phyloP scores from a whole-genome alignment of 2,329 filamentous ascomycete species.

The Fusarium drepaniforme region DNA sequence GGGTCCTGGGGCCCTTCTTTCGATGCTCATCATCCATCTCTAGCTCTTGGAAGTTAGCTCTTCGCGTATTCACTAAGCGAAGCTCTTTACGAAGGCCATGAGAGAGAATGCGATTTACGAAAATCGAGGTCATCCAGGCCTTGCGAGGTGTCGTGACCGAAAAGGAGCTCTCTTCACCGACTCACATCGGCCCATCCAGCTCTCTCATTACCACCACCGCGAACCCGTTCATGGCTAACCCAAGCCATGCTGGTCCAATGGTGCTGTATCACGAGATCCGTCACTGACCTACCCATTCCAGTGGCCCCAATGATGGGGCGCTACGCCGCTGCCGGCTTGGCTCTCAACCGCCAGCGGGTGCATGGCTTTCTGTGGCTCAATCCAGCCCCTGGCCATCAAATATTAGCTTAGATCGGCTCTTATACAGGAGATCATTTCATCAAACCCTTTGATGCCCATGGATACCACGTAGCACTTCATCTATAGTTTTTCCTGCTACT shows the following conservation, averaged over 20 bases:
- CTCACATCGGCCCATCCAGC: background rate
- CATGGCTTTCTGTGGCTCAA: constrained; percentile 26
- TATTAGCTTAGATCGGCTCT: constrained; percentile 22
- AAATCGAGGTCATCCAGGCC: background rate
- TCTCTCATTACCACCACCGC: background rate
- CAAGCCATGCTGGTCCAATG: constrained; percentile 7
- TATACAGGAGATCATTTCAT: background rate
- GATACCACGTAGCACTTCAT: background rate
- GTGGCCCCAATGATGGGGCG: constrained; percentile 30
- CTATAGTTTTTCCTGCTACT: constrained; percentile 2
- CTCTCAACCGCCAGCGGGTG: constrained; percentile 24
- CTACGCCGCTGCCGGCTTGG: constrained; percentile 42
- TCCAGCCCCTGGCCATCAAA: constrained; percentile 22
- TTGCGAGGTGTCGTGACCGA: background rate
- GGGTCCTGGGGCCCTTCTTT: constrained; percentile 2
- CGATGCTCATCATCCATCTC: constrained; percentile 10
- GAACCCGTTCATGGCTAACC: constrained; percentile 3
- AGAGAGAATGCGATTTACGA: constrained; percentile 9
- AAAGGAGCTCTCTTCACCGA: background rate
- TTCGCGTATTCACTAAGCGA: constrained; percentile 24
- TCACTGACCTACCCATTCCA: constrained; percentile 30
- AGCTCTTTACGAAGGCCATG: constrained; percentile 1
- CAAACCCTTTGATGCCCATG: background rate
- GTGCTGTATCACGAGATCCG: constrained; percentile 12
- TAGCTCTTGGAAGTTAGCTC: background rate